Conservation (phyloP, 1,139 yeast species). For the Magnusiomyces fungicola region DNA sequence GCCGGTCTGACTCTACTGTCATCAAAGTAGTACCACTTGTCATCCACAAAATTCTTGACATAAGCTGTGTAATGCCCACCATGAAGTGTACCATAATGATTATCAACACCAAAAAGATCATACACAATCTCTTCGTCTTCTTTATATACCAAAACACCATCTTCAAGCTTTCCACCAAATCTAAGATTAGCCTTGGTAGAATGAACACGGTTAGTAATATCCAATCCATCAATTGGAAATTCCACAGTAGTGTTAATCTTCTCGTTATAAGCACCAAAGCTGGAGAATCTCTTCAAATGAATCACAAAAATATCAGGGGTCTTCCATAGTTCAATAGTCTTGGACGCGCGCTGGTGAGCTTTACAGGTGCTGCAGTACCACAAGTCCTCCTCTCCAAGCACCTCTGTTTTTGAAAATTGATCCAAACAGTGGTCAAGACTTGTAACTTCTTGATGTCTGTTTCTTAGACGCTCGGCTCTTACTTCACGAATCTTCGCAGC, state of each 20-base stretch:
- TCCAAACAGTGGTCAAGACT: slow-evolving; percentile 69
- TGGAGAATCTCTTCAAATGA: slow-evolving; percentile 85
- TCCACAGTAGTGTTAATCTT: slow-evolving; percentile 80
- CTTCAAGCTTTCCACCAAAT: slow-evolving; percentile 18
- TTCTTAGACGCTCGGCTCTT: slow-evolving; percentile 38
- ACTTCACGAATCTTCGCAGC: slow-evolving; percentile 37
- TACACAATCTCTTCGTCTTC: slow-evolving; percentile 44
- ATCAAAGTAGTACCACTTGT: slow-evolving; percentile 83
- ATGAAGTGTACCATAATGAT: slow-evolving; percentile 93
- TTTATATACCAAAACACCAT: slow-evolving; percentile 15
- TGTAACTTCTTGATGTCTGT: slow-evolving; percentile 39
- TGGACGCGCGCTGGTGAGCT: slow-evolving; percentile 85
- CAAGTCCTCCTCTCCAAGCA: slow-evolving; percentile 79
- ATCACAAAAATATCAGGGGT: slow-evolving; percentile 85
- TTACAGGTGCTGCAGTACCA: slow-evolving; percentile 94
- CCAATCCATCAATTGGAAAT: slow-evolving; percentile 81
- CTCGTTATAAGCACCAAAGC: slow-evolving; percentile 78
- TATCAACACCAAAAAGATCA: slow-evolving; percentile 88
- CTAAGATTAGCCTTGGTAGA: slow-evolving; percentile 21
- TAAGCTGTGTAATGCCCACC: slow-evolving; percentile 97
- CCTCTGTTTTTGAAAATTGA: slow-evolving; percentile 73
- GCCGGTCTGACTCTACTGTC: slow-evolving; percentile 65
- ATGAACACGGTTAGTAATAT: slow-evolving; percentile 53
- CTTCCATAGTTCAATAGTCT: slow-evolving; percentile 85
- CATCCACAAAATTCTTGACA: slow-evolving; percentile 70